Base-by-base conservation (phyloP, 2,329 filamentous ascomycete genomes). In the Lachnellula subtilissima region DNA sequence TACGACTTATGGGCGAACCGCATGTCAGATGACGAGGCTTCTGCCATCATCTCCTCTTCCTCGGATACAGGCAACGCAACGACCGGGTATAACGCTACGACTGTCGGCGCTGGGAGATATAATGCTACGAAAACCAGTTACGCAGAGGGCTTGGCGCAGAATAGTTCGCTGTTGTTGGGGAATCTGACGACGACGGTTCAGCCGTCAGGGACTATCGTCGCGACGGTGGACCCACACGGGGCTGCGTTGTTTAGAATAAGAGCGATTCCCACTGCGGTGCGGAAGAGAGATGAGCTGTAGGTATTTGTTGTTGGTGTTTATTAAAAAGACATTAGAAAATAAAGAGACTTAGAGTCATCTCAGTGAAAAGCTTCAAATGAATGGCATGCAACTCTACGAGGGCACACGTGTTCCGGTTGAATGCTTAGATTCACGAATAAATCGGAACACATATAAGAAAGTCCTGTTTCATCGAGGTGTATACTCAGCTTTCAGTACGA, bases 1-100 rank as follows among this genome's bases (percentile, higher is more conserved):
- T 76, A 76, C 48, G 79, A 83, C 64, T 69, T 83, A 1, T 83
- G 80, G 80, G 78, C 74, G 4, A 76, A 77, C 57, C 71, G 80
- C n/a, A 81, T 84, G 78, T 70, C 67, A 19, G 70, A 75, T 47
- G 71, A 67, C 2, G 73, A 74, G 40, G 78, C 78, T 0, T 63
- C 65, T 23, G 67, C 70, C 0, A 72, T 82, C 32, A 70, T 82
- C 12, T 70, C 74, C 50, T 74, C 74, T 0, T 73, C 68, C 2
- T 67, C 68, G 11, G 67, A 68, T 5, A 60, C 65, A 19, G 67
- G 67, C 2, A 70, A 70, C 42, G 60, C 58, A 4, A 71, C 67
- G 2, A 64, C 62, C 36, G 67, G 66, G 1, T 61, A 58, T 15
- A 70, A 70, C 54, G 69, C 65, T 11, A 71, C 70, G 1, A 69